These are phyloP conservation scores for Pinus albicaulis DNA, from an alignment of 75 land plant species.

Conservation along the genomic window DNA sequence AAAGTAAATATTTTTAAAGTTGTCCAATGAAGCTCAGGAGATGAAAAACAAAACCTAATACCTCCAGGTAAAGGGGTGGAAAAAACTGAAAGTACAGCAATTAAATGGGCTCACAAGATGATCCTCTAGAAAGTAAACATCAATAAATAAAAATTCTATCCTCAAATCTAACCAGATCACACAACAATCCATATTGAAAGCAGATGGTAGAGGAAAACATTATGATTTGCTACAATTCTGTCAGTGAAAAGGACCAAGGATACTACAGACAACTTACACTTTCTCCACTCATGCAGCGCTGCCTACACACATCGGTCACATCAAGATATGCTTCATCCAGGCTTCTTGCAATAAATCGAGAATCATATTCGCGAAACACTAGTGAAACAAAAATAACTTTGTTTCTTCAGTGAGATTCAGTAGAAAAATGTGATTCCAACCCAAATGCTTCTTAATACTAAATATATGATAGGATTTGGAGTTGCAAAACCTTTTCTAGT, in stretches of 20 bases:
- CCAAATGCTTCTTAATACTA: not conserved
- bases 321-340: constrained; percentile 95
- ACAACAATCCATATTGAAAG: no score
- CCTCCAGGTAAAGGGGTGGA: not conserved
- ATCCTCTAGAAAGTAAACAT: not conserved
- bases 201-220: not conserved
- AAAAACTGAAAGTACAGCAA: not conserved
- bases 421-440: no score
- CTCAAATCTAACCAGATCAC: no score
- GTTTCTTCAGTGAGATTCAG: not conserved
- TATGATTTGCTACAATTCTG: not conserved
- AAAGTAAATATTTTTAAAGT: not conserved
- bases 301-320: constrained; percentile 65
- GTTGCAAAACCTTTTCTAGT: constrained; percentile 61
- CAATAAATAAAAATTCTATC: not conserved
- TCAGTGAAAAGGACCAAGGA: not conserved
- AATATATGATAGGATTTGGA: not conserved
- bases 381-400: not conserved
- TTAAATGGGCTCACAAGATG: not conserved
- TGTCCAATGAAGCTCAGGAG: not conserved
- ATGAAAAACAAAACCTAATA: not conserved
- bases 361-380: constrained; percentile 79
- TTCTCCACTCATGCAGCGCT: constrained; percentile 34
- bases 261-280: constrained; percentile 40
- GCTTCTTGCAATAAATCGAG: constrained; percentile 75